Evolutionary conservation across 2,329 filamentous ascomycete genomes (phyloP).

Genomic region (Fusarium miscanthi): DNA sequence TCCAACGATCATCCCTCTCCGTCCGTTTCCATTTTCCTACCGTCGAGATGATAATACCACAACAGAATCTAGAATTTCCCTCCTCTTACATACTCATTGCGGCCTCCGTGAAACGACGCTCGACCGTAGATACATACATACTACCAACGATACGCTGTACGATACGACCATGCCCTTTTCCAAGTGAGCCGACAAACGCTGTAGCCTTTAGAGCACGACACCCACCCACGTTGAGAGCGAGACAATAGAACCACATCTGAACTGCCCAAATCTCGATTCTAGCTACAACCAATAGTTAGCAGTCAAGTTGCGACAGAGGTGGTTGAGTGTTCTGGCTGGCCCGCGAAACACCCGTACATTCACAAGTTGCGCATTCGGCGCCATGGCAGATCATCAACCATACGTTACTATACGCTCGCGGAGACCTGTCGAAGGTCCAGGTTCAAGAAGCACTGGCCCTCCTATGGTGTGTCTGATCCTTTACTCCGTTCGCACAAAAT

Average conservation of each 20-base stretch:
- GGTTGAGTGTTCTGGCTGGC: slow-evolving; percentile 8
- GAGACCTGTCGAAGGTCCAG: slow-evolving; percentile 58
- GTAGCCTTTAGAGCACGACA: slow-evolving; percentile 4
- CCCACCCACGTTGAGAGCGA: slow-evolving; percentile 1
- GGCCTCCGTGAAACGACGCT: slow-evolving; percentile 24
- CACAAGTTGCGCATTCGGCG: slow-evolving; percentile 6
- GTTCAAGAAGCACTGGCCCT: slow-evolving; percentile 58
- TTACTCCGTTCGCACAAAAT: background rate
- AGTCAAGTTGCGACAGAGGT: slow-evolving; percentile 4
- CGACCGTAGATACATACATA: background rate
- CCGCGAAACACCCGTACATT: background rate
- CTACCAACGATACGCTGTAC: slow-evolving; percentile 3
- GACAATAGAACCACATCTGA: slow-evolving; percentile 3
- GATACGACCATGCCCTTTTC: slow-evolving; percentile 28
- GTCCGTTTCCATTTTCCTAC: slow-evolving; percentile 20
- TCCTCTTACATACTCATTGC: slow-evolving; percentile 7
- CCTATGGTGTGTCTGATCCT: slow-evolving; percentile 57
- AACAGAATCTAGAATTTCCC: slow-evolving; percentile 14
- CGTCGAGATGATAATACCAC: slow-evolving; percentile 38
- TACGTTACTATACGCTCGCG: slow-evolving; percentile 66
- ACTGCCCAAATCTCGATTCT: background rate
- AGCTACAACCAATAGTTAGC: slow-evolving; percentile 14
- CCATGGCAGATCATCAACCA: slow-evolving; percentile 58
- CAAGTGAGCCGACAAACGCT: slow-evolving; percentile 8
- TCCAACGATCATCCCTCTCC: slow-evolving; percentile 22